Conservation (phyloP, 2,329 filamentous ascomycete genomes). For the Botrytis pseudocinerea region DNA sequence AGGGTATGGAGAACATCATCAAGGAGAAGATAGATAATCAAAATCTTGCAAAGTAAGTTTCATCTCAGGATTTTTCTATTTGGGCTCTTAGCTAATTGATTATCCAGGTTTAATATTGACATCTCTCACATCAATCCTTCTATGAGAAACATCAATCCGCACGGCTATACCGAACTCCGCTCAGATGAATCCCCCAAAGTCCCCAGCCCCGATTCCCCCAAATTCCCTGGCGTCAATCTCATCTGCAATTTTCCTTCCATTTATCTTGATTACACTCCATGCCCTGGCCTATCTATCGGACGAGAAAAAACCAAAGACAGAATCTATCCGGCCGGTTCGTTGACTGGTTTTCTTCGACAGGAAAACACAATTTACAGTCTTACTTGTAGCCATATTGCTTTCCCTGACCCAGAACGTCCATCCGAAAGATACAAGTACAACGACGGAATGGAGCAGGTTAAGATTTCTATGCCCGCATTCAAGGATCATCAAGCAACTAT, state of each 20-base stretch:
- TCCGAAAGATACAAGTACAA: not conserved
- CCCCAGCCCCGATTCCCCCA: too few species aligned
- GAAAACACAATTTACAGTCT: not conserved
- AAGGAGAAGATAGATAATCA: not conserved
- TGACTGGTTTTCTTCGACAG: not conserved
- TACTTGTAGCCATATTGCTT: not conserved
- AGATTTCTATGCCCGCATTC: not conserved
- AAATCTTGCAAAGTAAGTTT: not conserved
- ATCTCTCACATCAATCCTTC: not conserved
- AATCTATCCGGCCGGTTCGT: not conserved
- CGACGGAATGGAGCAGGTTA: not conserved
- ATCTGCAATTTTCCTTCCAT: accelerated
- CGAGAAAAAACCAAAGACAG: not conserved
- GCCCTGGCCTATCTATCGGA: not conserved
- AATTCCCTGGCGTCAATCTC: not conserved
- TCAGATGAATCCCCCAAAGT: too few species aligned
- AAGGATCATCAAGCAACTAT: not conserved
- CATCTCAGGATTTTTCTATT: not conserved
- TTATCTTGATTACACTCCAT: not conserved
- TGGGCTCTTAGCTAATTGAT: not conserved
- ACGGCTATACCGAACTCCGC: too few species aligned
- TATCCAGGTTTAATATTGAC: not conserved
- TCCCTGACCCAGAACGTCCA: not conserved
- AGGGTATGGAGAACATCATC: not conserved
- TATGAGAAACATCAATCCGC: too few species aligned